Evolutionary conservation across 495 filamentous ascomycete species (phyloP).

Genomic region (Recurvomyces mirabilis): DNA sequence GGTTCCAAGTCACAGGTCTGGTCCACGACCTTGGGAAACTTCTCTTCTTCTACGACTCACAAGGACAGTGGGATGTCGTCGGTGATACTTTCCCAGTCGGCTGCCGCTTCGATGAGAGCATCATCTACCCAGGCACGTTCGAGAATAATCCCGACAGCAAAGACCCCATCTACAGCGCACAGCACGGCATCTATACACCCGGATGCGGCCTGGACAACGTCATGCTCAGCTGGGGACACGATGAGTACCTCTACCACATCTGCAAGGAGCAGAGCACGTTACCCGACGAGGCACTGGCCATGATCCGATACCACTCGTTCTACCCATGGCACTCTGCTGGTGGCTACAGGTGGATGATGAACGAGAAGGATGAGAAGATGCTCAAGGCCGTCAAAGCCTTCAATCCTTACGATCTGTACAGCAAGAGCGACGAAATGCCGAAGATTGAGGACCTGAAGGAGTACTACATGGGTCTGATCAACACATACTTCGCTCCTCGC

Average conservation of each 20-base stretch:
- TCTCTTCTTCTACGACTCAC: conserved; percentile 68
- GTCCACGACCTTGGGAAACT: conserved; percentile 86
- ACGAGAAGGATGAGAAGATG: conserved; percentile 67
- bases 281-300: conserved; percentile 70
- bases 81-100: conserved; percentile 91
- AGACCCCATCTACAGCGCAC: conserved; percentile 56
- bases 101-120: conserved; percentile 61
- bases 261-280: conserved; percentile 65
- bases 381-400: conserved; percentile 71
- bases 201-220: conserved; percentile 72
- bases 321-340: conserved; percentile 79
- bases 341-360: conserved; percentile 70
- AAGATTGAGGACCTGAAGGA: conserved; percentile 62
- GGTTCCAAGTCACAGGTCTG: conserved; percentile 85
- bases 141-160: conserved; percentile 54
- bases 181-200: conserved; percentile 65
- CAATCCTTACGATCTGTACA: conserved; percentile 86
- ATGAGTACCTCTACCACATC: conserved; percentile 83
- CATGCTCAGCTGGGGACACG: conserved; percentile 86
- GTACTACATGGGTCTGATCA: conserved; percentile 78
- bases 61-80: conserved; percentile 87
- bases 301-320: conserved; percentile 85
- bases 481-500: conserved; percentile 58
- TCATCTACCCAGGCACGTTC: conserved; percentile 73
- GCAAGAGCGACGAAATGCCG: conserved; percentile 75